These are phyloP conservation scores for Cyberlindnera veronae DNA, from an alignment of 805 yeast genomes.

Conservation along the genomic window DNA sequence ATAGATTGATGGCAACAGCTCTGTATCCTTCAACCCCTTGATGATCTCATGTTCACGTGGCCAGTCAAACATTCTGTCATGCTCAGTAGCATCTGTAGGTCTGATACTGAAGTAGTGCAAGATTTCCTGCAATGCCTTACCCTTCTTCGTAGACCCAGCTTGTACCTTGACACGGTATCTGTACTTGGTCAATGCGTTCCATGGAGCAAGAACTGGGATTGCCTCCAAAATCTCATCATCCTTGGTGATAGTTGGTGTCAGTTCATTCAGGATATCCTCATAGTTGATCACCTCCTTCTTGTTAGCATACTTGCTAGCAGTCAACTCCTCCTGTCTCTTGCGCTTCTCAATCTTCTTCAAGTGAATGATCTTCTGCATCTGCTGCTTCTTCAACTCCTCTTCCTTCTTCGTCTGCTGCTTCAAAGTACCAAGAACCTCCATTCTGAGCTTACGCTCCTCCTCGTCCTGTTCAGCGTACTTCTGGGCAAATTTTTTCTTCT, in stretches of 20 bases:
- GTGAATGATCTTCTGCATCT: conserved; percentile 32
- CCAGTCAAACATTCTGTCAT: conserved; percentile 61
- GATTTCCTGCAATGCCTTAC: conserved; percentile 75
- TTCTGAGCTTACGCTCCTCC: conserved; percentile 69
- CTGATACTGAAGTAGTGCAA: conserved; percentile 52
- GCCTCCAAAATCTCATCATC: conserved; percentile 58
- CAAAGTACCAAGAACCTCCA: conserved; percentile 82
- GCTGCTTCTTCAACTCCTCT: conserved; percentile 33
- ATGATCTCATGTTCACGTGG: conserved; percentile 58
- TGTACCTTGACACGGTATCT: conserved; percentile 81
- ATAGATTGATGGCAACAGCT: conserved; percentile 62
- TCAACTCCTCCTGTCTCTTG: conserved; percentile 37
- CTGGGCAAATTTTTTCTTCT: conserved; percentile 73
- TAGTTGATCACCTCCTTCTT: conserved; percentile 41
- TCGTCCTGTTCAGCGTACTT: conserved; percentile 93
- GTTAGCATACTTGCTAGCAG: conserved; percentile 32
- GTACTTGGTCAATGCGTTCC: conserved; percentile 71
- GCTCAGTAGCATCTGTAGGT: conserved; percentile 42
- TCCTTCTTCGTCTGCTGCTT: conserved; percentile 47
- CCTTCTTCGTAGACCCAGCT: conserved; percentile 78
- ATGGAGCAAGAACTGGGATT: conserved; percentile 90
- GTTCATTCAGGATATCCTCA: conserved; percentile 39
- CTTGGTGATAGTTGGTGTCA: conserved; percentile 27
- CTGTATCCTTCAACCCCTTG: conserved; percentile 56
- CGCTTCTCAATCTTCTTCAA: conserved; percentile 33